phyloP scores from a whole-genome alignment of 495 filamentous ascomycete species.

The Cercophora samala region DNA sequence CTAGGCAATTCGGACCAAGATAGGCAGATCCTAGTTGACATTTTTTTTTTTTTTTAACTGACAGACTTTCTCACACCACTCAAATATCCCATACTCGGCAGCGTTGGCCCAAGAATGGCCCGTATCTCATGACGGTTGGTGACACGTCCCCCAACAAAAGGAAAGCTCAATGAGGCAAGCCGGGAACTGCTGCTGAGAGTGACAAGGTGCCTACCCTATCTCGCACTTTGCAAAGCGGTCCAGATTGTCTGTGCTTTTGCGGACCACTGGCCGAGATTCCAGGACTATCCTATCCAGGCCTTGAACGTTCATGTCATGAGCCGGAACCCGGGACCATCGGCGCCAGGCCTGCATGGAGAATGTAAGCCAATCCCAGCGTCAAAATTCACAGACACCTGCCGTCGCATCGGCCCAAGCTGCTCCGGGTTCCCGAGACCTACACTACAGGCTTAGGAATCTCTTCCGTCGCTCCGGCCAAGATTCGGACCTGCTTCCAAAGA shows the following conservation, averaged over 20 bases:
- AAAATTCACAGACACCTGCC: neutral
- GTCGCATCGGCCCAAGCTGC: neutral
- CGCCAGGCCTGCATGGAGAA: neutral
- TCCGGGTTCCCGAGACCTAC: neutral
- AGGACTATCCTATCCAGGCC: neutral
- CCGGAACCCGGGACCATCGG: neutral
- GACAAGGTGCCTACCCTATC: neutral
- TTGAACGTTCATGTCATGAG: neutral
- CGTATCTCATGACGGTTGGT: slow-evolving; percentile 2
- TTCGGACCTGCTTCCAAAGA: neutral
- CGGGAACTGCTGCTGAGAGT: neutral
- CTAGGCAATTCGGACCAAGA: slow-evolving; percentile 19
- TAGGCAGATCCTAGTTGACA: neutral
- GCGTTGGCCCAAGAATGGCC: neutral
- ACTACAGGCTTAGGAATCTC: neutral
- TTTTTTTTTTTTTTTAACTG: too few relatives aligned
- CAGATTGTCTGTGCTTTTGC: neutral
- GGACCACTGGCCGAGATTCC: neutral
- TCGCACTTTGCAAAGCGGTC: neutral
- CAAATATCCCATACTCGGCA: neutral
- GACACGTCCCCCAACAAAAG: neutral
- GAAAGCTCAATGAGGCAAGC: slow-evolving; percentile 8
- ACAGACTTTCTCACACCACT: neutral
- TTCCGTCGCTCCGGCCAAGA: slow-evolving; percentile 1
- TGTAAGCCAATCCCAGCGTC: neutral